A percentile compares a stretch with the other conserved stretches of the same genome.
Conservation (phyloP, 352 stramenopile genomes). For the Globisporangium orthogonon region DNA sequence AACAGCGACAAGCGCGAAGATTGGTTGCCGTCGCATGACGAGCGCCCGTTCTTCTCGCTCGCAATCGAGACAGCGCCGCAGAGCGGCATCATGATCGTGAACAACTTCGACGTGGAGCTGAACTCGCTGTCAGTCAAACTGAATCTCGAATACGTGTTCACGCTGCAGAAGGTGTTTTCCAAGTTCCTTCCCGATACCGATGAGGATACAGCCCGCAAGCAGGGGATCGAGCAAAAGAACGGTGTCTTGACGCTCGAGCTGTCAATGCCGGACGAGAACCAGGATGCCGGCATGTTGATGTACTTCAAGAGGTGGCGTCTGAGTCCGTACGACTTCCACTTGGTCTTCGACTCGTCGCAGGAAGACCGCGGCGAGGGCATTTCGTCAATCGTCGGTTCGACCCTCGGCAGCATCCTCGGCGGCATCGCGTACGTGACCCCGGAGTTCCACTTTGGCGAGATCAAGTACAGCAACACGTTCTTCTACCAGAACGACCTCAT, state of each 20-base stretch:
- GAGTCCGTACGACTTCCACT: conserved; percentile 59
- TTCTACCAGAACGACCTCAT: conserved; percentile 85
- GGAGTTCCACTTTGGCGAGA: conserved; percentile 70
- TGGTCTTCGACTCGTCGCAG: conserved; percentile 82
- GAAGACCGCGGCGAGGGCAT: conserved; percentile 78
- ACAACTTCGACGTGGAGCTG: conserved; percentile 73
- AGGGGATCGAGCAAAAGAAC: conserved; percentile 62
- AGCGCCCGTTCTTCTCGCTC: conserved; percentile 67
- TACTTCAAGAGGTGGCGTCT: conserved; percentile 83
- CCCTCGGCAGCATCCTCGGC: conserved; percentile 81
- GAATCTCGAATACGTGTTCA: conserved; percentile 77
- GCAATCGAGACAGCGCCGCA: conserved; percentile 58
- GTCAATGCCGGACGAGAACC: conserved; percentile 36
- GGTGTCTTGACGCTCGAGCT: conserved; percentile 44
- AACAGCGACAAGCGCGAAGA: conserved; percentile 85
- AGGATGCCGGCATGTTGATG: conserved; percentile 52
- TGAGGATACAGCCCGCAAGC: conserved; percentile 50
- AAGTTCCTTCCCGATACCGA: conserved; percentile 70
- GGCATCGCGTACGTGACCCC: conserved; percentile 83
- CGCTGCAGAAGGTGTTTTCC: conserved; percentile 60
- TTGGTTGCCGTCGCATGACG: conserved; percentile 72
- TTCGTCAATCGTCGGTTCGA: conserved; percentile 70
- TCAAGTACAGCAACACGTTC: conserved; percentile 72
- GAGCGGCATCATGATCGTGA: conserved; percentile 64
- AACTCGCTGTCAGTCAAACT: conserved; percentile 68